Conservation (phyloP, 129 eudicot genomes). For the Silybum marianum region DNA sequence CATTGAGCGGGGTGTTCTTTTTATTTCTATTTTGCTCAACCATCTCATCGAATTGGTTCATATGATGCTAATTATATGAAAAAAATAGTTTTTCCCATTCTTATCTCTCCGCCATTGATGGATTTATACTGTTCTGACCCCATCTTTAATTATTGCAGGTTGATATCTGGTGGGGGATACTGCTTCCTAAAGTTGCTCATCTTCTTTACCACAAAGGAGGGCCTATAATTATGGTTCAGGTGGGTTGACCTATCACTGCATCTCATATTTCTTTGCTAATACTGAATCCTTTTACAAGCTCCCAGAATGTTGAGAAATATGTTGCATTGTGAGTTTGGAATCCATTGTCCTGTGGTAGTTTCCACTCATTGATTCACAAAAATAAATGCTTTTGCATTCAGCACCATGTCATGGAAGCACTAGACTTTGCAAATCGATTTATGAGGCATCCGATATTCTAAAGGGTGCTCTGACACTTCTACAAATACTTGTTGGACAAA, state of each 20-base stretch:
- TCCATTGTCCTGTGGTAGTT: background rate
- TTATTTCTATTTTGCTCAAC: background rate
- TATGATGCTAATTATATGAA: background rate
- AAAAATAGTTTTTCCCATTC: background rate
- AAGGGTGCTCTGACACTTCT: background rate
- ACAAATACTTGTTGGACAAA: background rate
- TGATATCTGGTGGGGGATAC: conserved; percentile 78
- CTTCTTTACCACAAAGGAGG: conserved; percentile 91
- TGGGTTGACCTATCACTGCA: conserved; percentile 21
- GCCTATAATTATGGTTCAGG: conserved; percentile 95
- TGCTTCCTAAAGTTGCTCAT: conserved; percentile 74
- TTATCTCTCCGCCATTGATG: conserved; percentile 3
- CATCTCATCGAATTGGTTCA: background rate
- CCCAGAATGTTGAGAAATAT: background rate
- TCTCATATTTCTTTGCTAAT: background rate
- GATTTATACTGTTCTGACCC: background rate
- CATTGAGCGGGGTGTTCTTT: background rate
- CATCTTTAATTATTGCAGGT: conserved; percentile 52
- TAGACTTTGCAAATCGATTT: background rate
- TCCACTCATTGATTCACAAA: background rate
- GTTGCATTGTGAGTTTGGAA: background rate
- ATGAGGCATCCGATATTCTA: background rate
- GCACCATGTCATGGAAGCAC: background rate
- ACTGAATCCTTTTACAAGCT: background rate
- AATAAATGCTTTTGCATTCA: background rate